Conservation (phyloP, 1,284 basidiomycete genomes). For the Trichosporon coremiiforme region DNA sequence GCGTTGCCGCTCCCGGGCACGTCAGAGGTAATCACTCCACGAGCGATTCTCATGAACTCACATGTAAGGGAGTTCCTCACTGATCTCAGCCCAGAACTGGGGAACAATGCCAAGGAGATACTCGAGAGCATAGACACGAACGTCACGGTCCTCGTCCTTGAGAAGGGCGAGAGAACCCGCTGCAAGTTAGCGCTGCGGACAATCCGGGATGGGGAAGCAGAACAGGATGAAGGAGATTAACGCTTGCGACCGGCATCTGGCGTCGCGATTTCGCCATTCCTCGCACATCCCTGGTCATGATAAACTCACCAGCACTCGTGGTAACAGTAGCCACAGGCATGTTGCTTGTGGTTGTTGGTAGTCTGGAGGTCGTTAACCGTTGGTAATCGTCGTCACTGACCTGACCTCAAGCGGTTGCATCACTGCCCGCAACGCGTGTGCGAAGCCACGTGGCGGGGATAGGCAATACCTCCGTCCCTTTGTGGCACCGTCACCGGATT, state of each 20-base stretch:
- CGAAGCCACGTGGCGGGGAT: slow-evolving; percentile 17
- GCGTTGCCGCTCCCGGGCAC: not conserved
- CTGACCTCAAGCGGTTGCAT: slow-evolving; percentile 9
- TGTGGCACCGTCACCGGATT: not conserved
- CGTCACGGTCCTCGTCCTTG: slow-evolving; percentile 74
- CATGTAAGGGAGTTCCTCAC: slow-evolving; percentile 87
- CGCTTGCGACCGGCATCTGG: too few species aligned
- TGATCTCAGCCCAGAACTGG: slow-evolving; percentile 97
- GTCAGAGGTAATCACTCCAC: slow-evolving; percentile 11
- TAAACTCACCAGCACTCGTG: slow-evolving; percentile 49
- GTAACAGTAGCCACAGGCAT: slow-evolving; percentile 52
- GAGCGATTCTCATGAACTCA: slow-evolving; percentile 55
- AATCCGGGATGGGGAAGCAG: not conserved
- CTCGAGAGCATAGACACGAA: slow-evolving; percentile 86
- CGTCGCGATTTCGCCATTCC: too few species aligned
- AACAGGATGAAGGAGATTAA: too few species aligned
- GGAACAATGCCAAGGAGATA: slow-evolving; percentile 79
- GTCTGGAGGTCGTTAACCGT: slow-evolving; percentile 14
- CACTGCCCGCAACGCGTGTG: slow-evolving; percentile 18
- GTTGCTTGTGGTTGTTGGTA: slow-evolving; percentile 18
- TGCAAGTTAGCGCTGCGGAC: slow-evolving; percentile 42
- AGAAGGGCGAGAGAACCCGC: slow-evolving; percentile 87
- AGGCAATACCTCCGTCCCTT: slow-evolving; percentile 9
- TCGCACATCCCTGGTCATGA: too few species aligned
- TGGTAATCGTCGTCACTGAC: slow-evolving; percentile 16